Percentiles rank a stretch among this genome's conserved stretches.
phyloP scores from a whole-genome alignment of 148 eudicot species.

The Pouteria glomerata region DNA sequence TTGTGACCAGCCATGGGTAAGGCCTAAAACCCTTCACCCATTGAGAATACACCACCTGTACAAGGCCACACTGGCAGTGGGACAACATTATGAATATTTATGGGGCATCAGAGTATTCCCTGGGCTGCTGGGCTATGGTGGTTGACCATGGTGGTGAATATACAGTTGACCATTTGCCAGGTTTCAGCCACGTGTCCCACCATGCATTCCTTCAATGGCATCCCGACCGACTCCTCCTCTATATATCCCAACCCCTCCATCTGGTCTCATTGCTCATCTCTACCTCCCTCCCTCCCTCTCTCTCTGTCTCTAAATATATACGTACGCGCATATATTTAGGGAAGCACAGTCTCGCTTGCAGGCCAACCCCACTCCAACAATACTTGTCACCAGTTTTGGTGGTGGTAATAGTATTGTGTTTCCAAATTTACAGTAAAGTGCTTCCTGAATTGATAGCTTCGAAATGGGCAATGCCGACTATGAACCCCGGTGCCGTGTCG shows the following conservation, averaged over 20 bases:
- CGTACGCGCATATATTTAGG: too few relatives aligned
- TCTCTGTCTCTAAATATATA: too few relatives aligned
- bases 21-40: background rate
- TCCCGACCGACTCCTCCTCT: background rate
- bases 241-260: background rate
- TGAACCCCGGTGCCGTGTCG: slow-evolving; percentile 24
- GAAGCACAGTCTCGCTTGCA: too few relatives aligned
- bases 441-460: background rate
- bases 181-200: too few relatives aligned
- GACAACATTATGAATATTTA: too few relatives aligned
- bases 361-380: background rate
- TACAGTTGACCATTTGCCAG: too few relatives aligned
- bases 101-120: too few relatives aligned
- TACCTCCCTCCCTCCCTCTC: too few relatives aligned
- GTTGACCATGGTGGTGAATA: too few relatives aligned
- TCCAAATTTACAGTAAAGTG: background rate
- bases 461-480: slow-evolving; percentile 23
- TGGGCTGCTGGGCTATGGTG: too few relatives aligned
- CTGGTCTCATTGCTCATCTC: background rate
- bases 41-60: background rate
- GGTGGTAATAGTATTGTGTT: too few relatives aligned
- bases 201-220: background rate
- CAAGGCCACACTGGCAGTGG: too few relatives aligned
- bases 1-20: background rate
- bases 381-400: background rate